Conservation (phyloP, 2,329 filamentous ascomycete species). For the Xylariaceae sp. region DNA sequence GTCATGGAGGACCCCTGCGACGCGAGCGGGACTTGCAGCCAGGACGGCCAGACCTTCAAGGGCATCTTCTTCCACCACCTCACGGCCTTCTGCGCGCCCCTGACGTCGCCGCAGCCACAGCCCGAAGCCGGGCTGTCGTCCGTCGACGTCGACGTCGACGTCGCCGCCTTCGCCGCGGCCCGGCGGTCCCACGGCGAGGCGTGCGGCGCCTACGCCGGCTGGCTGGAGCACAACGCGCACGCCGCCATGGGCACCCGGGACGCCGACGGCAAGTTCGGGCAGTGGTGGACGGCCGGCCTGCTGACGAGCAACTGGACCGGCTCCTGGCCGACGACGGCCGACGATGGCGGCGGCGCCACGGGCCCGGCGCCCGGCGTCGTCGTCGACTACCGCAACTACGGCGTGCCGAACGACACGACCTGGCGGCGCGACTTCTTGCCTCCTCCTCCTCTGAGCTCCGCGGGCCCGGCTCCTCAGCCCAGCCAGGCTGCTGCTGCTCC, state of each 20-base stretch:
- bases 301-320: conserved; percentile 25
- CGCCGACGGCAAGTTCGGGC: conserved; percentile 63
- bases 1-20: conserved; percentile 84
- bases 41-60: conserved; percentile 87
- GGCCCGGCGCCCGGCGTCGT: no score
- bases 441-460: neutral
- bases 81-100: conserved; percentile 63
- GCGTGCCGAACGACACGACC: conserved; percentile 28
- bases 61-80: conserved; percentile 92
- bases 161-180: conserved; percentile 21
- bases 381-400: conserved; percentile 43
- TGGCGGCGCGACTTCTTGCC: conserved; percentile 2
- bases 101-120: conserved; percentile 30
- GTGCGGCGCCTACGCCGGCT: conserved; percentile 61
- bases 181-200: conserved; percentile 43
- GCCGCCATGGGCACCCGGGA: conserved; percentile 68
- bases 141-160: conserved; percentile 15
- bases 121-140: conserved; percentile 14
- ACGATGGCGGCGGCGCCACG: conserved; percentile 32
- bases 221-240: conserved; percentile 71
- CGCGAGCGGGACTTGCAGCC: conserved; percentile 63
- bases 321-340: conserved; percentile 23
- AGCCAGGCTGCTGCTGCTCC: neutral
- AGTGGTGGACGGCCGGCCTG: conserved; percentile 71
- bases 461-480: neutral